Percentiles rank a stretch among this genome's conserved stretches.
Conservation (phyloP, 805 yeast species). For the Wickerhamiella dianesei region DNA sequence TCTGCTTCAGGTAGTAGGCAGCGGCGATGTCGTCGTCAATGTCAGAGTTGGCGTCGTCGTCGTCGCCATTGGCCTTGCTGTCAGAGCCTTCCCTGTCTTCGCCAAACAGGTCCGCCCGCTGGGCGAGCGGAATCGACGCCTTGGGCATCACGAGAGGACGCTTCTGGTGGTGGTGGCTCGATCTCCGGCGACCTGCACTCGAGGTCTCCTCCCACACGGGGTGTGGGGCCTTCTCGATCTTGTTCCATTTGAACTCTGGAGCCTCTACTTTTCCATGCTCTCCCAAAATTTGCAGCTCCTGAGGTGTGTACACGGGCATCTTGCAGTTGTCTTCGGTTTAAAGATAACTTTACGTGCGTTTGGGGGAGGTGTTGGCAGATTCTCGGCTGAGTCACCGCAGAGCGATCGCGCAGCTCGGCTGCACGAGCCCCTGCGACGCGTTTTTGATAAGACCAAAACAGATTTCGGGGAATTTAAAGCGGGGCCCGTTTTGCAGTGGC, state of each 20-base stretch:
- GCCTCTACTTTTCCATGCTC: slow-evolving; percentile 19
- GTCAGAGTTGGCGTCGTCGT: slow-evolving; percentile 16
- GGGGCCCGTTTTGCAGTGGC: neutral
- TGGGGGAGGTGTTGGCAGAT: neutral
- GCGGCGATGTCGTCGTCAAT: slow-evolving; percentile 23
- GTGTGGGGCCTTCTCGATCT: slow-evolving; percentile 13
- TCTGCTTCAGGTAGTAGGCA: slow-evolving; percentile 15
- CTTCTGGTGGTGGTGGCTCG: slow-evolving; percentile 12
- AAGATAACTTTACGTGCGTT: neutral
- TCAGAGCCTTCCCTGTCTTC: slow-evolving; percentile 1
- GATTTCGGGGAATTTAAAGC: no score
- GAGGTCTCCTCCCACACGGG: slow-evolving; percentile 3
- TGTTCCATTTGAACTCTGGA: slow-evolving; percentile 22
- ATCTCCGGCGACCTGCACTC: slow-evolving; percentile 12
- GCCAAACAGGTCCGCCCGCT: slow-evolving; percentile 10
- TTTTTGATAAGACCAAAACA: no score
- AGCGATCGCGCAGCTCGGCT: neutral
- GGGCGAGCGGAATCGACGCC: slow-evolving; percentile 17
- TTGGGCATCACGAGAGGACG: slow-evolving; percentile 17
- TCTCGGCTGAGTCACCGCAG: neutral
- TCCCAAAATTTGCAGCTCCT: slow-evolving; percentile 18
- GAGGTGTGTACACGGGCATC: slow-evolving; percentile 23
- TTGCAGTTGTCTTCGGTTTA: neutral
- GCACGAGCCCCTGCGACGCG: no score
- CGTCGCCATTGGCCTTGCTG: slow-evolving; percentile 4